phyloP scores from a whole-genome alignment of 768 basidiomycete species.

The Cyclocybe cylindracea region DNA sequence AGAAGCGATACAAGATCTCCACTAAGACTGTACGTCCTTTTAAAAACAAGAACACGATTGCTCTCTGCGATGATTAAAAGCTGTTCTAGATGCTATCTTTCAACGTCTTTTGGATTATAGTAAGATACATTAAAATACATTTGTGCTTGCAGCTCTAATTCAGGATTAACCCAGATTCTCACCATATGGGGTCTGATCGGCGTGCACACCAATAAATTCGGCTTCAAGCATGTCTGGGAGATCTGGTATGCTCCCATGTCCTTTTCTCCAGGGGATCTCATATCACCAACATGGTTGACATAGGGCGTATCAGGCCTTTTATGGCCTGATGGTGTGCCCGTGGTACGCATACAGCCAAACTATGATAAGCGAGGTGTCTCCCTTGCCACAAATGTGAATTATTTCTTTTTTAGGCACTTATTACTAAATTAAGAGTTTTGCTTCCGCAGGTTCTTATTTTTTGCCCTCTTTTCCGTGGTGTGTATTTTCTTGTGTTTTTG shows the following conservation, averaged over 20 bases:
- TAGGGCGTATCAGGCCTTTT: constrained; percentile 71
- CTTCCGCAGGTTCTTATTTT: constrained; percentile 61
- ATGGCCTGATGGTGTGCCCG: constrained; percentile 73
- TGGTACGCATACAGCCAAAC: constrained; percentile 85
- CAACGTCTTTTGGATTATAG: constrained; percentile 74
- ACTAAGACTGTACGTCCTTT: constrained; percentile 56
- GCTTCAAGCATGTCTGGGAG: constrained; percentile 85
- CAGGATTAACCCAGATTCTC: constrained; percentile 41
- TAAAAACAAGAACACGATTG: background rate
- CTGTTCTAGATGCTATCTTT: constrained; percentile 62
- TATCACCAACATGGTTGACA: background rate
- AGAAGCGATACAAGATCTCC: constrained; percentile 60
- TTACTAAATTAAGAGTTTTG: background rate
- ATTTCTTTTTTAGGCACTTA: background rate
- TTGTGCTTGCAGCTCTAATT: background rate
- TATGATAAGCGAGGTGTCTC: constrained; percentile 81
- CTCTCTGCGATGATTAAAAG: background rate
- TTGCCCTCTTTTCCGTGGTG: constrained; percentile 74
- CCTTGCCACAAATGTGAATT: constrained; percentile 65
- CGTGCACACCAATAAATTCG: constrained; percentile 72
- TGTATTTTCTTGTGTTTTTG: constrained; percentile 5
- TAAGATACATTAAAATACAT: constrained; percentile 22
- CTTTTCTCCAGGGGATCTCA: background rate
- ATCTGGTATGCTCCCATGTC: constrained; percentile 50
- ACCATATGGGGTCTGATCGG: constrained; percentile 78